A percentile compares a stretch with the other conserved stretches of the same genome.
phyloP scores from a whole-genome alignment of 768 basidiomycete species.

The Suillus spraguei region DNA sequence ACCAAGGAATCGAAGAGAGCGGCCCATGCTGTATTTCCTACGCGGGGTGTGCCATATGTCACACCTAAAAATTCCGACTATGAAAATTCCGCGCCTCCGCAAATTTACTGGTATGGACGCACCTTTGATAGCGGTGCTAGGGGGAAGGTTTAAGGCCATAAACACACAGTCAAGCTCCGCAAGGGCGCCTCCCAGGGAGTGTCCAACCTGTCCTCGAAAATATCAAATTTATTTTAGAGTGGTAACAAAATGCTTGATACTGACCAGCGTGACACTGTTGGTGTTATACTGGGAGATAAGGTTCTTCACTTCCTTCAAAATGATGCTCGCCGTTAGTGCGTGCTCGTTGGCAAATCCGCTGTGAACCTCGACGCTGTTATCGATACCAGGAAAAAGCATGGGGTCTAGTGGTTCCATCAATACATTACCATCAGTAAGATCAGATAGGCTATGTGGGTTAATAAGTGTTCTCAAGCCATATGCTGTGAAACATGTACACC shows the following conservation, averaged over 20 bases:
- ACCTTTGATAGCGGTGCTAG: slow-evolving; percentile 34
- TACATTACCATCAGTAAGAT: slow-evolving; percentile 53
- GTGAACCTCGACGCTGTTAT: slow-evolving; percentile 46
- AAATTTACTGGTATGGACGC: neutral
- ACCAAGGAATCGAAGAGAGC: slow-evolving; percentile 29
- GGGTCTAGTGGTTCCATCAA: slow-evolving; percentile 40
- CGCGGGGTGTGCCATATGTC: slow-evolving; percentile 34
- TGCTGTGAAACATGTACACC: slow-evolving; percentile 15
- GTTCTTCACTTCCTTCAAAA: slow-evolving; percentile 45
- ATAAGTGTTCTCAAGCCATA: slow-evolving; percentile 3
- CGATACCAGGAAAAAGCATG: slow-evolving; percentile 57
- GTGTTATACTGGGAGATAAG: slow-evolving; percentile 41
- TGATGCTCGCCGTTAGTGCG: slow-evolving; percentile 44
- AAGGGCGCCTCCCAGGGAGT: slow-evolving; percentile 55
- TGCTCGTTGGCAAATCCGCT: slow-evolving; percentile 57
- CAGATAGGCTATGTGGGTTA: slow-evolving; percentile 40
- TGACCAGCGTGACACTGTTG: slow-evolving; percentile 44
- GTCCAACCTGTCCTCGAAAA: slow-evolving; percentile 37
- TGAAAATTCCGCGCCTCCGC: neutral
- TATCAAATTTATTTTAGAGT: neutral
- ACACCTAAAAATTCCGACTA: slow-evolving; percentile 13
- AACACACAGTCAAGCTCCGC: slow-evolving; percentile 53
- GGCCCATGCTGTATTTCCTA: slow-evolving; percentile 32
- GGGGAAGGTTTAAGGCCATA: slow-evolving; percentile 49
- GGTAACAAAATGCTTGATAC: slow-evolving; percentile 16